Percentiles rank a stretch among this genome's conserved stretches.
These are phyloP conservation scores for Chamaecyparis obtusa DNA, from an alignment of 75 land plant genomes.

Conservation along the genomic window DNA sequence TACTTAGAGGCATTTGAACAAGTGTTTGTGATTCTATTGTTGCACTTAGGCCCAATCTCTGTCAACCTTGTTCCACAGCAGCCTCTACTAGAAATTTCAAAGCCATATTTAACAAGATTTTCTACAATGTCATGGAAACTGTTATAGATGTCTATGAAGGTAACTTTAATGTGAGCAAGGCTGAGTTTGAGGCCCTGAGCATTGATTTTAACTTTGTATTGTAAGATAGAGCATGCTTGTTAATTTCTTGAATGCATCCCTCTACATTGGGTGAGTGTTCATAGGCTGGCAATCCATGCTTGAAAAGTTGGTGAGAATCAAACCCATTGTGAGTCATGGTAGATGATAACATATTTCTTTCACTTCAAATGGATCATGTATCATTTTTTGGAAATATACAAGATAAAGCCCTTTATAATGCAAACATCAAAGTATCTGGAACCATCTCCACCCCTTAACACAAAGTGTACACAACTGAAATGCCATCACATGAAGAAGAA, in stretches of 20 bases:
- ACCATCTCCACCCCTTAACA: too few species aligned
- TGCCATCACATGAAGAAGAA: too few species aligned
- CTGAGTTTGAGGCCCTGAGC: constrained; percentile 16
- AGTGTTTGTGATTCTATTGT: constrained; percentile 11
- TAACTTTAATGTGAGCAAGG: constrained; percentile 23
- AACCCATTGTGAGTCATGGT: too few species aligned
- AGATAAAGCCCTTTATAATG: too few species aligned
- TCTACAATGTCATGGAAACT: neutral
- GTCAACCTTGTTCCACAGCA: constrained; percentile 57
- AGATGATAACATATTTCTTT: too few species aligned
- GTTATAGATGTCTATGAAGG: neutral
- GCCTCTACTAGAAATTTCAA: constrained; percentile 42
- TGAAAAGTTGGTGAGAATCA: too few species aligned
- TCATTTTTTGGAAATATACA: too few species aligned
- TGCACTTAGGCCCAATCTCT: constrained; percentile 28
- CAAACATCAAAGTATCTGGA: too few species aligned
- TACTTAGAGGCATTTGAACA: constrained; percentile 31
- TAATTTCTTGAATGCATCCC: constrained; percentile 50
- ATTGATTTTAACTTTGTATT: constrained; percentile 40
- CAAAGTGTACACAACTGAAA: too few species aligned
- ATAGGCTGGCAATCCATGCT: too few species aligned
- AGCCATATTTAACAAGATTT: constrained; percentile 14
- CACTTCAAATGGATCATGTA: too few species aligned
- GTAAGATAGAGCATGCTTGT: constrained; percentile 37
- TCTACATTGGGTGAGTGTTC: neutral